A percentile compares a stretch with the other conserved stretches of the same genome.
Conservation (phyloP, 352 stramenopile genomes). For the Pythium utonaiense region DNA sequence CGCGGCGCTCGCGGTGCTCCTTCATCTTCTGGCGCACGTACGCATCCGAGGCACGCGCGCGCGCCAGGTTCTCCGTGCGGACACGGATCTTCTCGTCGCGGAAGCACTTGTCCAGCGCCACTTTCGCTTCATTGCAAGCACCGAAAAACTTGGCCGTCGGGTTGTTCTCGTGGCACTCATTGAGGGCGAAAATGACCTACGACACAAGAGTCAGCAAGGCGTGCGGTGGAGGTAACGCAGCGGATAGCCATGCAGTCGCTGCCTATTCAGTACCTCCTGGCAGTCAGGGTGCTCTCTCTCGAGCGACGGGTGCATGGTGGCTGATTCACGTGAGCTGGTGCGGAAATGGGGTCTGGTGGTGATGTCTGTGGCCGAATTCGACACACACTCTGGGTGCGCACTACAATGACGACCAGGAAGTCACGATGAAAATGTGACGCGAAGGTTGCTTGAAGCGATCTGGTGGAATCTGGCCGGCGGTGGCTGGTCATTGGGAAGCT, state of each 20-base stretch:
- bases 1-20: conserved; percentile 51
- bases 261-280: conserved; percentile 55
- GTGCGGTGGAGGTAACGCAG: neutral
- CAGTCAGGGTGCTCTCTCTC: conserved; percentile 80
- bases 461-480: neutral
- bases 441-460: conserved; percentile 24
- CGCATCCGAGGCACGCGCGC: conserved; percentile 58
- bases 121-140: conserved; percentile 66
- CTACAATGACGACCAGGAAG: conserved; percentile 21
- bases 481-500: conserved; percentile 17
- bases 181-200: conserved; percentile 72
- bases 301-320: conserved; percentile 69
- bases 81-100: conserved; percentile 62
- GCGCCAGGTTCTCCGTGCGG: conserved; percentile 60
- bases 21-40: conserved; percentile 79
- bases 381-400: neutral
- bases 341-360: neutral
- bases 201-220: neutral
- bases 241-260: neutral
- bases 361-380: conserved; percentile 15
- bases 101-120: conserved; percentile 78
- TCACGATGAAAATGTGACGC: conserved; percentile 8
- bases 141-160: conserved; percentile 76
- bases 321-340: conserved; percentile 3
- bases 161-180: conserved; percentile 72